Evolutionary conservation across 169 alveolate genomes (phyloP).

Genomic region (Plasmodium billcollinsi): DNA sequence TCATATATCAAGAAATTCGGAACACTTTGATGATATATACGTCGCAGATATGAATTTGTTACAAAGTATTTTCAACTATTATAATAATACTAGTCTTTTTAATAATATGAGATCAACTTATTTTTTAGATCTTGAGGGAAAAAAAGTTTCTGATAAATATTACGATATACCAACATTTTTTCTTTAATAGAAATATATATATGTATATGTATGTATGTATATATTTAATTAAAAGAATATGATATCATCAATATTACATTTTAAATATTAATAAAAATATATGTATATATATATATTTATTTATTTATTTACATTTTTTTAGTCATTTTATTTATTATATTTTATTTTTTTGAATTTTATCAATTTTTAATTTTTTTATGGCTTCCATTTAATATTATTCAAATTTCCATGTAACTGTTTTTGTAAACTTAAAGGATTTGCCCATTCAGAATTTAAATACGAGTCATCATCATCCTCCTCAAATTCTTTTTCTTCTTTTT

Average conservation of each 20-base stretch:
- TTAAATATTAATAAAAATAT: too few relatives aligned
- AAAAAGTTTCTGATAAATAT: slow-evolving; percentile 12
- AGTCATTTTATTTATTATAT: too few relatives aligned
- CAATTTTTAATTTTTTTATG: slow-evolving; percentile 7
- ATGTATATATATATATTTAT: too few relatives aligned
- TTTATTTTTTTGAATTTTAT: too few relatives aligned
- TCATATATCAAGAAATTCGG: neutral
- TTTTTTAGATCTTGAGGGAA: slow-evolving; percentile 41
- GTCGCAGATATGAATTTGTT: slow-evolving; percentile 3
- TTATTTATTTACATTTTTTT: too few relatives aligned
- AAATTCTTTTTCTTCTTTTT: slow-evolving; percentile 92
- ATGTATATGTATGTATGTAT: too few relatives aligned
- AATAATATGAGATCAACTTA: slow-evolving; percentile 54
- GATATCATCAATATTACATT: too few relatives aligned
- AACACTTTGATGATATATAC: slow-evolving; percentile 37
- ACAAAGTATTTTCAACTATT: slow-evolving; percentile 15
- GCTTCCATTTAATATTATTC: slow-evolving; percentile 64
- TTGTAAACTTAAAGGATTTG: slow-evolving; percentile 93
- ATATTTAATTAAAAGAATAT: too few relatives aligned
- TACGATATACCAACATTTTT: slow-evolving; percentile 16
- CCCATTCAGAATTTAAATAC: slow-evolving; percentile 95
- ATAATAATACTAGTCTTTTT: slow-evolving; percentile 2
- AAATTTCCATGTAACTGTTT: slow-evolving; percentile 86
- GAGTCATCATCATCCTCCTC: slow-evolving; percentile 95
- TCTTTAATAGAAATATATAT: neutral